Evolutionary conservation across 2,329 filamentous ascomycete genomes (phyloP), one percentile per base, ranked within the genome.

Genomic region (Trichoderma sp.): DNA sequence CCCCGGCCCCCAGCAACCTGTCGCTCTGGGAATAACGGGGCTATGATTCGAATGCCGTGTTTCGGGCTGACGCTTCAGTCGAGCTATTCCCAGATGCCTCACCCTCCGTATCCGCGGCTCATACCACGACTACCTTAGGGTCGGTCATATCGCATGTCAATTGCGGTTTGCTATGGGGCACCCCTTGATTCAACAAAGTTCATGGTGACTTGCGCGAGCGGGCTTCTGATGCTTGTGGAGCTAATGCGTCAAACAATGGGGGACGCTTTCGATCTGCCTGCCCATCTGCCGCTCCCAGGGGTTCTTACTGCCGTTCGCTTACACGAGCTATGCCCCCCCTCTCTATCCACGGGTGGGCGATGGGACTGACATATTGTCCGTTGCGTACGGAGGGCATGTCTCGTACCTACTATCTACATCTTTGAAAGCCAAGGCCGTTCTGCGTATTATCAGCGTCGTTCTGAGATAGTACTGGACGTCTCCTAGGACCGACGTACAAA

Each of bases 31-130:
- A 51, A 43, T 51, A 26, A n/a, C 45, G 17, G 15, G 15, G 21
- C 30, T 50, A 43, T 51, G 57, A 51, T 30, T 61, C 58, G 24
- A 24, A 24, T 24, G n/a, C 34, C 1, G 17, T 30, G 48, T 55
- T 63, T 55, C 41, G 50, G 34, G 59, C 50, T 55, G 59, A 54
- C 9, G 59, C 54, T 63, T 63, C 59, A 63, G 59, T 51, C 24
- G 26, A 45, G 19, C 50, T 39, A 45, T 62, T 21, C 59, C 47
- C n/a, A 21, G 41, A 54, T 21, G 1, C 41, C 41, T 34, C 50
- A 54, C n/a, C 24, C 51, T 55, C 19, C 51, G 51, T 55, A 54
- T 55, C 50, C 50, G 39, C 59, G 50, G 50, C 41, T 21, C 7
- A 47, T 52, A 34, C 19, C 19, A 9, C 30, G 14, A 30, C 45